Evolutionary conservation across 208 protist species (phyloP).

Genomic region (Leishmania braziliensis): DNA sequence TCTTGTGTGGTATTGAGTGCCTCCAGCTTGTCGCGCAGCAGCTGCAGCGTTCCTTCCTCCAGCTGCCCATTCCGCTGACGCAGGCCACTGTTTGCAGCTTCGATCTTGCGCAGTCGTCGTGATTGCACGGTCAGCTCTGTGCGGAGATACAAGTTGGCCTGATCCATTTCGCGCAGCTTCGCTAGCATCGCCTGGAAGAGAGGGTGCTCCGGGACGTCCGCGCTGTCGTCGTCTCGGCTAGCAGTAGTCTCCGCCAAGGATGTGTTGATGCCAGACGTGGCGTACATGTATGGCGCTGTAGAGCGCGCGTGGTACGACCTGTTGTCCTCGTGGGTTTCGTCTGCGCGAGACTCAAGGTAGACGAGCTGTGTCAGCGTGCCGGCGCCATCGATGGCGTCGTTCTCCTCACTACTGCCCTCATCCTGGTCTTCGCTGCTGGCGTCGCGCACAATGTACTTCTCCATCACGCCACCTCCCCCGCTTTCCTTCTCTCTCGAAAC

Average conservation of each 20-base stretch:
- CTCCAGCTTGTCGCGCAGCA: slow-evolving; percentile 68
- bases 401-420: background rate
- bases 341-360: slow-evolving; percentile 9
- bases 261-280: background rate
- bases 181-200: slow-evolving; percentile 78
- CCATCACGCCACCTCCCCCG: slow-evolving; percentile 1
- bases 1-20: slow-evolving; percentile 80
- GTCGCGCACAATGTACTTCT: slow-evolving; percentile 21
- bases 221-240: background rate
- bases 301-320: background rate
- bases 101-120: slow-evolving; percentile 56
- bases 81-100: slow-evolving; percentile 61
- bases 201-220: background rate
- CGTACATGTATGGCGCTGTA: background rate
- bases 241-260: background rate
- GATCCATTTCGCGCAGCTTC: slow-evolving; percentile 78
- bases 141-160: slow-evolving; percentile 76
- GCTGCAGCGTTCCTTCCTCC: slow-evolving; percentile 51
- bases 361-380: slow-evolving; percentile 8
- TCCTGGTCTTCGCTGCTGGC: slow-evolving; percentile 16
- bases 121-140: slow-evolving; percentile 76
- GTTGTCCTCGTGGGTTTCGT: background rate
- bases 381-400: background rate
- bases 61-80: slow-evolving; percentile 55
- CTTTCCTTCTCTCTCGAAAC: background rate